Base-by-base conservation (phyloP, 768 basidiomycete genomes). In the Dictyophora rubrovolvata region DNA sequence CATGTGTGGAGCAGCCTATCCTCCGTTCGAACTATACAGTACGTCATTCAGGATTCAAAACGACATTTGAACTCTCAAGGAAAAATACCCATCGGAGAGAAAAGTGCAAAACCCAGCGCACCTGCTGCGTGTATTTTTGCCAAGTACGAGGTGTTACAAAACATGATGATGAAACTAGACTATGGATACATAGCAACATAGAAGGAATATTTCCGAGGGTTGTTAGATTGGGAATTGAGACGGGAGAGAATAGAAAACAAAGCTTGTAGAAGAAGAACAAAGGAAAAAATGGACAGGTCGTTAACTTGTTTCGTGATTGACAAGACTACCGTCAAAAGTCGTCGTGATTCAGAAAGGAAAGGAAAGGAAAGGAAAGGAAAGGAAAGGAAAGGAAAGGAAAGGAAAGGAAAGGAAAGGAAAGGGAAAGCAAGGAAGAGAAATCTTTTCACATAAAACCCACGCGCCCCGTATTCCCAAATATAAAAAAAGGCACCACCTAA, bases 271-370 rank as follows among this genome's bases (percentile, higher is more conserved):
- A 54, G n/a, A 36, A 51, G 8, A 51, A 51, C 3, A 18, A 10
- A 22, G 9, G 8, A 36, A 16, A 51, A 60, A 59, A 63, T 56
- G 72, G 68, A 64, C 68, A 72, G 63, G 70, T 72, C 72, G 68
- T n/a, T 69, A 66, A 67, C 74, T 77, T 76, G 77, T 77, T 69
- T 75, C 77, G 77, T 79, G 75, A 75, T 78, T 79, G 75, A 76
- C 74, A 78, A 76, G 73, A 60, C 48, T 54, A 63, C 68, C 50
- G 57, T 51, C 57, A 59, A 64, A 28, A 68, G 70, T 69, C 68
- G 68, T 72, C 67, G 69, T 75, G 55, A 55, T 58, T 51, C 16
- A 16, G 28, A 57, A 42, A 48, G 16, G 17, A 22, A 37, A n/a
- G 21, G 52, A 48, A 37, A 22, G 33, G 50, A 56, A 54, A 33